Evolutionary conservation across 1,284 basidiomycete genomes (phyloP), one percentile per base, ranked within the genome.

Genomic region (Blastosporella zonata): DNA sequence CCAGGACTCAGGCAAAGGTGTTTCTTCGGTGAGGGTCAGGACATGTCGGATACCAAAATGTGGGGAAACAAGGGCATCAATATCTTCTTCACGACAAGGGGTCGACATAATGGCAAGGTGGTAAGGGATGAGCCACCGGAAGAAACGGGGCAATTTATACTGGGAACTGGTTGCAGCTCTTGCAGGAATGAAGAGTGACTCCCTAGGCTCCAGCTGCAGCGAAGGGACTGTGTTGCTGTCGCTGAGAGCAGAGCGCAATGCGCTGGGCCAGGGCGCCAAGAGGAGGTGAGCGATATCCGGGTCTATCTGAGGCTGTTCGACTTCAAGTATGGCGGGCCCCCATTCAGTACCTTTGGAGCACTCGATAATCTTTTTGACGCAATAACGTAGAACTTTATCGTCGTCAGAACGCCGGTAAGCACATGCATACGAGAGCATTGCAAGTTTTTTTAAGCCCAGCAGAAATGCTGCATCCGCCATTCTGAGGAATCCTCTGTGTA

Each of bases 71-170:
- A 82, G 70, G 2, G 68, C 66, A 2, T 60, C 55, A 43, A 82
- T 74, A 58, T 84, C 81, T n/a, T 69, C 66, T 43, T 70, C 70
- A 50, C 65, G 59, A 1, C 76, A 68, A 0, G 81, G 81, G 0
- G 78, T 81, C 0, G 80, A 82, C 77, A 82, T 81, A 35, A 80
- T 69, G 2, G 81, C 80, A 17, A 84, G 55, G 40, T 76, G 71
- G 56, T 72, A 77, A 5, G 81, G 81, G 28, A 82, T 66, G 8
- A 84, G 67, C 80, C 80, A 83, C 6, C 79, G 71, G 60, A 83
- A 82, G 63, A 78, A 81, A 4, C 80, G 72, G 25, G 78, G 78
- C 2, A 82, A 64, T 51, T 68, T 73, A 54, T 67, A 67, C 29
- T 66, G 70, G 1, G 47, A 25, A 1, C 15, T 28, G 1, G 27